Base-by-base conservation (phyloP, 140 eudicot species). In the Stevia rebaudiana region DNA sequence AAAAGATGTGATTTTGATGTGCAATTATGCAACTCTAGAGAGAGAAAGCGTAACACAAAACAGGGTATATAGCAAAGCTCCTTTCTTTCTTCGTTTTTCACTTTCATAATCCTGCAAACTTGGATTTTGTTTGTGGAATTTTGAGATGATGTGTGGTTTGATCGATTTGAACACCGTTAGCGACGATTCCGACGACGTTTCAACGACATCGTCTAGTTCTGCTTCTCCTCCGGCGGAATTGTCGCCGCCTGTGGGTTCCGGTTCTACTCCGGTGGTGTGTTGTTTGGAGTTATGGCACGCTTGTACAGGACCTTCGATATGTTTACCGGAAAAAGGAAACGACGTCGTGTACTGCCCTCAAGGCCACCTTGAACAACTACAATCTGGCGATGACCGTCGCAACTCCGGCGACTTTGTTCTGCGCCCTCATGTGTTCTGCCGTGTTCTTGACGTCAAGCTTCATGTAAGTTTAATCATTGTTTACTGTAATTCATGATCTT, bases 251-350 rank as follows among this genome's bases (percentile, higher is more conserved):
- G n/a, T n/a, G n/a, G 48, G 11, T 46, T 46, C 60, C 12, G 60
- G 19, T 52, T 39, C 49, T 47, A 47, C 43, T 74, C 79, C 79
- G 79, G 79, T 68, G 37, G 80, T 60, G 24, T 68, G 71, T 46
- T 94, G 95, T 66, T 78, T 94, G 95, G 99, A 94, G 90, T 75
- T 94, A 6, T 94, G 99, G 99, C 97, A 86, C 72, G 97, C 99
- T 1, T 94, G 99, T 77, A 97, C 99, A 0, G 97, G 99, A 5
- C 95, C 99, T 19, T 33, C 86, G 54, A 76, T 83, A 52, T 85
- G 89, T 5, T 51, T 86, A 73, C 99, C 99, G 25, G 83, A 78
- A 73, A 94, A 80, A 74, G 95, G 95, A 3, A 79, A 81, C 73
- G 78, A 81, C 8, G 95, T 86, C 8, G 95, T 86, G 12, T 94